Conservation (phyloP, 2,329 filamentous ascomycete genomes). For the Paecilomyces dactylethromorphus region DNA sequence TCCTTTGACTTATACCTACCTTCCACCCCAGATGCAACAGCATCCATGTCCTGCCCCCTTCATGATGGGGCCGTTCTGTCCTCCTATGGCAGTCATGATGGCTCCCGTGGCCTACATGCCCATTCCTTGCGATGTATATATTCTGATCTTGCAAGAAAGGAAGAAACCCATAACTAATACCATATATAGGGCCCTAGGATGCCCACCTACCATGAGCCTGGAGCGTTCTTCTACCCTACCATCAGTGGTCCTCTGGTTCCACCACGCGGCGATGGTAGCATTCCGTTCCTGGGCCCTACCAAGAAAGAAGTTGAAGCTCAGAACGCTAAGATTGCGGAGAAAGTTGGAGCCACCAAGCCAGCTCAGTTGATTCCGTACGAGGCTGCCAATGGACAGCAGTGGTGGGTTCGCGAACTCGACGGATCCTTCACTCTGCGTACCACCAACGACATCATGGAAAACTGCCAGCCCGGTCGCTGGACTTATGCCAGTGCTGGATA, state of each 20-base stretch:
- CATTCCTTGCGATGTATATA: background rate
- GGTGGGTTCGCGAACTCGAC: constrained; percentile 29
- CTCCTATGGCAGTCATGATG: background rate
- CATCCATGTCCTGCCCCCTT: background rate
- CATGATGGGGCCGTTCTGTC: background rate
- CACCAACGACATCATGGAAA: constrained; percentile 19
- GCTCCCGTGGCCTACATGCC: background rate
- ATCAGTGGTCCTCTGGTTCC: background rate
- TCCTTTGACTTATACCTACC: background rate
- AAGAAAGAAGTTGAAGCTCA: constrained; percentile 21
- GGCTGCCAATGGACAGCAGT: constrained; percentile 20
- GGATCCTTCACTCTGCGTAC: constrained; percentile 26
- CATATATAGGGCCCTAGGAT: background rate
- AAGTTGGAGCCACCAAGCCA: constrained; percentile 13
- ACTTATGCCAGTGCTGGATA: constrained; percentile 1
- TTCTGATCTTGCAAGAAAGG: background rate
- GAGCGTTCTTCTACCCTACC: background rate
- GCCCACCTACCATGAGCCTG: background rate
- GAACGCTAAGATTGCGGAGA: constrained; percentile 18
- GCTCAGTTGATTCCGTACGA: constrained; percentile 23
- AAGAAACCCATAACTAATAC: background rate
- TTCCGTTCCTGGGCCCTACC: constrained; percentile 12
- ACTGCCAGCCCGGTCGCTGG: constrained; percentile 23
- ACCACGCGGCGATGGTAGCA: background rate
- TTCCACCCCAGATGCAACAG: background rate